These are phyloP conservation scores for Lepidium aucheri DNA, from an alignment of 345 rosid genomes.

Conservation along the genomic window DNA sequence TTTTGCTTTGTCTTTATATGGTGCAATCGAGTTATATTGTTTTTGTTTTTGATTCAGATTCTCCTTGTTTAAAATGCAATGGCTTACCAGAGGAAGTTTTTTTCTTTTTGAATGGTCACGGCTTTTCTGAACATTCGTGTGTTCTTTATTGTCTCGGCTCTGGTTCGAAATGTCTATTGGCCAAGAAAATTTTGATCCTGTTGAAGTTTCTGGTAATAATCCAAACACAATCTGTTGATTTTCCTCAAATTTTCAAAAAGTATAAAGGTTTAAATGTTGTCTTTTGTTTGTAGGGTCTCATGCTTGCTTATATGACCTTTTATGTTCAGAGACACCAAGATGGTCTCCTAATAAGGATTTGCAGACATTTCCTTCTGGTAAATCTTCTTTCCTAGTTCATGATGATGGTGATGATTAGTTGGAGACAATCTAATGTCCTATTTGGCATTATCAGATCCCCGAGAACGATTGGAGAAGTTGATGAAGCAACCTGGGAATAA, in stretches of 20 bases:
- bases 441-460: constrained; percentile 36
- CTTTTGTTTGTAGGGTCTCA: constrained; percentile 30
- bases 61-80: constrained; percentile 1
- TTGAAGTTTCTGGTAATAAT: constrained; percentile 42
- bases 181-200: constrained; percentile 35
- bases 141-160: constrained; percentile 4
- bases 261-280: neutral
- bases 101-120: constrained; percentile 18
- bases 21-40: neutral
- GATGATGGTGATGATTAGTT: neutral
- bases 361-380: constrained; percentile 41
- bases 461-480: constrained; percentile 46
- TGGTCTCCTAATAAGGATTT: constrained; percentile 27
- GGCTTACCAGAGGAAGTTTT: constrained; percentile 8
- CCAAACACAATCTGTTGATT: neutral
- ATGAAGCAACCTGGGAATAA: constrained; percentile 47
- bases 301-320: constrained; percentile 52
- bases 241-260: neutral
- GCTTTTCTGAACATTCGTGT: constrained; percentile 8
- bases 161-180: constrained; percentile 47
- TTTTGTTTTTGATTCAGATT: constrained; percentile 4
- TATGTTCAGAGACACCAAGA: constrained; percentile 34
- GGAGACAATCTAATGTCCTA: neutral
- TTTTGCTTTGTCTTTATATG: neutral
- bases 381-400: neutral